Conservation (phyloP, 192 early-diverging fungal species). For the Coemansia sp. region DNA sequence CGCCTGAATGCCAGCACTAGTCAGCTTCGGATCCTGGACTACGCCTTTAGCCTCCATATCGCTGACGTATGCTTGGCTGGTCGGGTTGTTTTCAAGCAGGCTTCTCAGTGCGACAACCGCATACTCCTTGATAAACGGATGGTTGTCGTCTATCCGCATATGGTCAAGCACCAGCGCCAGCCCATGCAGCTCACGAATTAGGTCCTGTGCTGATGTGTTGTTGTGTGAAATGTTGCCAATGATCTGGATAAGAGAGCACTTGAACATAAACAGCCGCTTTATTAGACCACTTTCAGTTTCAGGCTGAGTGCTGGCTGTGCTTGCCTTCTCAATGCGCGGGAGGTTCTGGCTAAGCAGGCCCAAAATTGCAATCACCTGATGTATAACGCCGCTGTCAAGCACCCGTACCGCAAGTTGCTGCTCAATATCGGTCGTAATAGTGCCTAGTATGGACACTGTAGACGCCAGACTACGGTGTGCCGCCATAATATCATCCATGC, state of each 20-base stretch:
- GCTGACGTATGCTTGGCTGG: conserved; percentile 37
- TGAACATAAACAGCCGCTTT: conserved; percentile 42
- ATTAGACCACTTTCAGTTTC: not conserved
- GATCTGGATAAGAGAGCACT: conserved; percentile 43
- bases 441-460: conserved; percentile 18
- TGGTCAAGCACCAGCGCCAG: conserved; percentile 48
- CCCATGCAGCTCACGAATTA: conserved; percentile 40
- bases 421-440: conserved; percentile 18
- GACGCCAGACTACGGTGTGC: conserved; percentile 26
- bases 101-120: conserved; percentile 40
- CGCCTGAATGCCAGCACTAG: conserved; percentile 14
- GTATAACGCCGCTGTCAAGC: conserved; percentile 10
- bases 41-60: conserved; percentile 22
- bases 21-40: conserved; percentile 14
- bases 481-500: conserved; percentile 14
- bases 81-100: conserved; percentile 33
- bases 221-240: conserved; percentile 37
- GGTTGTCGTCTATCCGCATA: conserved; percentile 50
- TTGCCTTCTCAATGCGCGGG: conserved; percentile 24
- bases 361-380: conserved; percentile 21
- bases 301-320: not conserved
- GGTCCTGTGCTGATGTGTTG: conserved; percentile 27
- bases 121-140: conserved; percentile 53
- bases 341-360: conserved; percentile 37
- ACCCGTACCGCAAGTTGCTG: conserved; percentile 4